Evolutionary conservation across 768 basidiomycete species (phyloP).

Genomic region (Podaxis pistillaris): DNA sequence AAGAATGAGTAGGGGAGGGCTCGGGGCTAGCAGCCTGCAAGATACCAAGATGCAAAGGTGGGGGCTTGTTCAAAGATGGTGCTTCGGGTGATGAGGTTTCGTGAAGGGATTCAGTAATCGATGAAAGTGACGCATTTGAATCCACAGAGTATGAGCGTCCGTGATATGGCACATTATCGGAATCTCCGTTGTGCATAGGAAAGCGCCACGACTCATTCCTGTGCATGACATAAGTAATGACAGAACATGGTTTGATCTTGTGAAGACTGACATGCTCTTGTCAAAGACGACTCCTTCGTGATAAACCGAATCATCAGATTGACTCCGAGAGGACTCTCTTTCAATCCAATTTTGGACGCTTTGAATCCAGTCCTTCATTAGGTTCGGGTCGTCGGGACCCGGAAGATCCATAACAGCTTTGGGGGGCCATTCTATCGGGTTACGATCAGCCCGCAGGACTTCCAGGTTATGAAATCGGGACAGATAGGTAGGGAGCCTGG

Average conservation of each 20-base stretch:
- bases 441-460: slow-evolving; percentile 84
- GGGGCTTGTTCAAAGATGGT: slow-evolving; percentile 34
- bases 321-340: slow-evolving; percentile 36
- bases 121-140: slow-evolving; percentile 53
- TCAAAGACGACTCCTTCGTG: slow-evolving; percentile 47
- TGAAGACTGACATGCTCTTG: slow-evolving; percentile 31
- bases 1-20: slow-evolving; percentile 47
- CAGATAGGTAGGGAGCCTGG: slow-evolving; percentile 76
- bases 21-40: slow-evolving; percentile 38
- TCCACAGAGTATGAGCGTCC: slow-evolving; percentile 61
- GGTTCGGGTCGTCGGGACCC: slow-evolving; percentile 43
- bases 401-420: slow-evolving; percentile 47
- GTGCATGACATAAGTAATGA: background rate
- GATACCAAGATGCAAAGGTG: slow-evolving; percentile 47
- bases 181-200: slow-evolving; percentile 32
- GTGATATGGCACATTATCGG: slow-evolving; percentile 45
- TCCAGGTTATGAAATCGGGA: slow-evolving; percentile 68
- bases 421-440: slow-evolving; percentile 94
- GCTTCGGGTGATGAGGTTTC: slow-evolving; percentile 15
- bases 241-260: background rate
- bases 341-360: slow-evolving; percentile 77
- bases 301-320: slow-evolving; percentile 49
- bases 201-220: slow-evolving; percentile 42
- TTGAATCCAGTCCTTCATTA: slow-evolving; percentile 71
- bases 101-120: slow-evolving; percentile 39